Conservation (phyloP, 140 eudicot genomes). For the Senecio squalidus region DNA sequence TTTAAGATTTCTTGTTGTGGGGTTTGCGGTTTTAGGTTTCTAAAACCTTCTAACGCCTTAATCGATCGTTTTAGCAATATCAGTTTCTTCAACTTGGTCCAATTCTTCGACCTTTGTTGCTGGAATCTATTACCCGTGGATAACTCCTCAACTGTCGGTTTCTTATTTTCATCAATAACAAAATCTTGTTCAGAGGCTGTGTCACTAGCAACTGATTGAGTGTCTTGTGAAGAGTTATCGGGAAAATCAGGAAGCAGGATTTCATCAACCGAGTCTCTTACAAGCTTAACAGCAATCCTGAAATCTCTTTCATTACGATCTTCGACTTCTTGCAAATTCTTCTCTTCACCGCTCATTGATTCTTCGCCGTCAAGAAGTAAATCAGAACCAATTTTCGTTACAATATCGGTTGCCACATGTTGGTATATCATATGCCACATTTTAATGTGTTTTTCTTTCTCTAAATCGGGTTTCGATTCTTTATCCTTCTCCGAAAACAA, state of each 20-base stretch:
- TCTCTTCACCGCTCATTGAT: conserved; percentile 38
- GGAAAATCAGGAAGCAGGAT: conserved; percentile 54
- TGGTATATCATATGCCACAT: conserved; percentile 97
- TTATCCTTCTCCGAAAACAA: conserved; percentile 6
- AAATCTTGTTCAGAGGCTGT: conserved; percentile 23
- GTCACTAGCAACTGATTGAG: conserved; percentile 42
- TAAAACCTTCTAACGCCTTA: conserved; percentile 62
- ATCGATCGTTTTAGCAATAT: conserved; percentile 61
- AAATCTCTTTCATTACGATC: conserved; percentile 18
- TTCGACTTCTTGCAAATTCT: conserved; percentile 22
- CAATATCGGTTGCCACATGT: conserved; percentile 65
- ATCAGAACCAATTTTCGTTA: conserved; percentile 50
- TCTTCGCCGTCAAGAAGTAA: conserved; percentile 48
- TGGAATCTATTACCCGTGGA: conserved; percentile 14
- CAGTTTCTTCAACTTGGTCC: conserved; percentile 63
- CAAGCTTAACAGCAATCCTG: conserved; percentile 57
- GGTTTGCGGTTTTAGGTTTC: conserved; percentile 32
- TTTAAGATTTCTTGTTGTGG: conserved; percentile 9
- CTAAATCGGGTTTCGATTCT: conserved; percentile 23
- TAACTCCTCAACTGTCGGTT: conserved; percentile 7
- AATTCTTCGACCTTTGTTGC: conserved; percentile 45
- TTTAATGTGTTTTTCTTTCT: conserved; percentile 42
- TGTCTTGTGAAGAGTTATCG: conserved; percentile 45
- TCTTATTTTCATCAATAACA: conserved; percentile 2
- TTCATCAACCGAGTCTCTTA: conserved; percentile 69